A percentile compares a stretch with the other conserved stretches of the same genome.
These are phyloP conservation scores for Amylostereum areolatum DNA, from an alignment of 1,284 basidiomycete genomes.

Conservation along the genomic window DNA sequence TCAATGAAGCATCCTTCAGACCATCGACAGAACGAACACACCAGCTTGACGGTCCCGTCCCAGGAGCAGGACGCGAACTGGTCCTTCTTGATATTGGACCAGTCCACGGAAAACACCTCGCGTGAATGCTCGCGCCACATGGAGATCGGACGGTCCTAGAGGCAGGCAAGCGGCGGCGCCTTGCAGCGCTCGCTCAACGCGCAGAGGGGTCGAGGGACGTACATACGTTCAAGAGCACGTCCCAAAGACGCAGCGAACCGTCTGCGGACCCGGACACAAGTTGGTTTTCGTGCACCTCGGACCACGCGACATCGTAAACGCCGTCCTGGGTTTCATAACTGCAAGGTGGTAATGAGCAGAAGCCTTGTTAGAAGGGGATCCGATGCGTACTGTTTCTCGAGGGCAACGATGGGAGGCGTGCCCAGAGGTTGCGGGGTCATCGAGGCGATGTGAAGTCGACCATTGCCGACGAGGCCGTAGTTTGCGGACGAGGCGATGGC, in stretches of 20 bases:
- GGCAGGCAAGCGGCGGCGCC: neutral
- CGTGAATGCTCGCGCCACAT: conserved; percentile 92
- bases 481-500: conserved; percentile 91
- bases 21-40: conserved; percentile 31
- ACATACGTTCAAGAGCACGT: conserved; percentile 80
- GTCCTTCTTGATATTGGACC: conserved; percentile 94
- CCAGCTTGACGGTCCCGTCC: conserved; percentile 89
- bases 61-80: conserved; percentile 86
- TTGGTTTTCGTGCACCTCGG: conserved; percentile 93
- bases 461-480: conserved; percentile 94
- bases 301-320: conserved; percentile 90
- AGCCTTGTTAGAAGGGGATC: conserved; percentile 4
- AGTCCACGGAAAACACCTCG: conserved; percentile 94
- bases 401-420: conserved; percentile 34
- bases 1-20: neutral
- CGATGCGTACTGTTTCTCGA: conserved; percentile 61
- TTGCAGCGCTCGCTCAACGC: conserved; percentile 21
- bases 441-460: conserved; percentile 71
- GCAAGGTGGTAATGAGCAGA: conserved; percentile 20
- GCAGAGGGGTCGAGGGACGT: conserved; percentile 2
- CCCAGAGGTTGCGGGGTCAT: conserved; percentile 39
- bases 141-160: conserved; percentile 81
- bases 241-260: conserved; percentile 90
- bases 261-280: conserved; percentile 87
- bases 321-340: conserved; percentile 95